Base-by-base conservation (phyloP, 2,329 filamentous ascomycete species). In the Madurella fahalii region DNA sequence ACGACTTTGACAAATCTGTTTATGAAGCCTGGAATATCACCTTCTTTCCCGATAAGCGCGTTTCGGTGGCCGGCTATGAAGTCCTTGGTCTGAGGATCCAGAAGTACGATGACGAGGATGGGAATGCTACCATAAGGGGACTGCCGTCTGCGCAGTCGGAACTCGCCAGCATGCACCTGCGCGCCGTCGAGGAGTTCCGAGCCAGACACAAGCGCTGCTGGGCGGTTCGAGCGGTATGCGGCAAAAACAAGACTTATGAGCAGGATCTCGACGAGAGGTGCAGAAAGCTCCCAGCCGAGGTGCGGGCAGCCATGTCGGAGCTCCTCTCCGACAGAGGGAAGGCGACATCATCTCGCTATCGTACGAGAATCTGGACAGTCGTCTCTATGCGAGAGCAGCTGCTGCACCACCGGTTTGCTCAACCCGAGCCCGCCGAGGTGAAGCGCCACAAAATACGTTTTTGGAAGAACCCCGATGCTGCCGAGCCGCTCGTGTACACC, bases 1-100 rank as follows among this genome's bases (percentile, higher is more conserved):
- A 49, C 5, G 60, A 65, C 8, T 52, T 52, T 25, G 43, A 54
- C 5, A 60, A 54, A 50, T 52, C 61, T 7, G 60, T 65, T 18
- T 67, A 67, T 39, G 66, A 68, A 47, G 65, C 61, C n/a, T 67
- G 61, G 61, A 58, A 54, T 13, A 43, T 68, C 18, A 52, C 52
- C 45, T 42, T 52, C 20, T 52, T 57, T 15, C 54, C 58, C 13
- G 53, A 57, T n/a, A 54, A 25, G 9, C 39, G 51, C 15, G 47
- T 59, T 18, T 17, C 44, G 9, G 18, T 54, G 3, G 46, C 52
- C 7, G 54, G 58, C n/a, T 45, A 17, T 16, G 63, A 58, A 7
- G 40, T 63, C 30, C 58, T 62, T 32, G 64, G 64, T 9, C 15
- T 62, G 37, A 50, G 57, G 12, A 15, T 54, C 15, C 34, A 60